A percentile compares a stretch with the other conserved stretches of the same genome.
phyloP scores from a whole-genome alignment of 352 stramenopile genomes.

The Hyaloperonospora brassicae region DNA sequence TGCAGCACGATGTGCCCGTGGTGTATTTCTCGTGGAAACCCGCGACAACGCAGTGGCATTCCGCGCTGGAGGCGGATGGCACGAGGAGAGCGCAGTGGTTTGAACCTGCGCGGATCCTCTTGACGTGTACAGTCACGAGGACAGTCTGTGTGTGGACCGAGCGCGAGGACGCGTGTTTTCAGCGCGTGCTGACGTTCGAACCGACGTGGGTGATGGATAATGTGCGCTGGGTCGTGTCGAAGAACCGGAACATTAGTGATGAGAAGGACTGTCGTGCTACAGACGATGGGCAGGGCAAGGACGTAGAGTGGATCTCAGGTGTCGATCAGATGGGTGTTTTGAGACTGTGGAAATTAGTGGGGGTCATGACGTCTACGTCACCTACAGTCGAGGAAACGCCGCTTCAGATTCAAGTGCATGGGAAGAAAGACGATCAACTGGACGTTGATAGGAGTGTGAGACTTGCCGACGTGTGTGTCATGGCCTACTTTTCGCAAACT shows the following conservation, averaged over 20 bases:
- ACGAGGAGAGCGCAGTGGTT: slow-evolving; percentile 60
- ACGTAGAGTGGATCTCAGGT: slow-evolving; percentile 70
- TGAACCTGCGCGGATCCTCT: slow-evolving; percentile 53
- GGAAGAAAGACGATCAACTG: slow-evolving; percentile 35
- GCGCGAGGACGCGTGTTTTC: slow-evolving; percentile 17
- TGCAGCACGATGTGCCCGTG: slow-evolving; percentile 55
- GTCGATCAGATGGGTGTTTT: slow-evolving; percentile 59
- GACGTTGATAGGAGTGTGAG: slow-evolving; percentile 2
- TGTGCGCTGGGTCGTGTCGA: slow-evolving; percentile 71
- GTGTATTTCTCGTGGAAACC: slow-evolving; percentile 81
- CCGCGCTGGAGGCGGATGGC: slow-evolving; percentile 46
- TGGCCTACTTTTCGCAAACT: slow-evolving; percentile 77
- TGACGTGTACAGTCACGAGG: slow-evolving; percentile 57
- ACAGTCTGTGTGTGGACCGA: slow-evolving; percentile 67
- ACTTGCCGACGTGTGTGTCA: slow-evolving; percentile 58
- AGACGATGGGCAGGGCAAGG: slow-evolving; percentile 32
- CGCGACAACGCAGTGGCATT: slow-evolving; percentile 47
- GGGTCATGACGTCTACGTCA: slow-evolving; percentile 26
- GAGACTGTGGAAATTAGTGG: slow-evolving; percentile 55
- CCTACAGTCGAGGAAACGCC: slow-evolving; percentile 48
- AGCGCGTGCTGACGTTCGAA: slow-evolving; percentile 40
- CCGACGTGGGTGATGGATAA: slow-evolving; percentile 48
- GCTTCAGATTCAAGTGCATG: slow-evolving; percentile 66
- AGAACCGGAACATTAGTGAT: slow-evolving; percentile 74
- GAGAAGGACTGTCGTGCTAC: slow-evolving; percentile 49